These are phyloP conservation scores for Fusarium sp. DNA, from an alignment of 2,329 filamentous ascomycete species.

Conservation along the genomic window DNA sequence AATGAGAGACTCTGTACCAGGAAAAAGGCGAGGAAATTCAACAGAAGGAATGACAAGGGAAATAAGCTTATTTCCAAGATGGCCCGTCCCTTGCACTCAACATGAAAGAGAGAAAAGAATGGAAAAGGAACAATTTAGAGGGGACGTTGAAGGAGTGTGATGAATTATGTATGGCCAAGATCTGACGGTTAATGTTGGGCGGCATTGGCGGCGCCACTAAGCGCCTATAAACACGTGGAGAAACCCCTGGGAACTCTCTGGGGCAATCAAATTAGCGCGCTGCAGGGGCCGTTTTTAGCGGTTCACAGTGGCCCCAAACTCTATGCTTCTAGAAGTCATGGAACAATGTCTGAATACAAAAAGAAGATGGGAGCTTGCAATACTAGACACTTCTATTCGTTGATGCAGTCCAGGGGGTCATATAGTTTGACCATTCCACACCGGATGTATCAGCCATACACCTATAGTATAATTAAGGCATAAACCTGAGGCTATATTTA, in stretches of 20 bases:
- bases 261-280: background rate
- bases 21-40: background rate
- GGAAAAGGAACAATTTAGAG: background rate
- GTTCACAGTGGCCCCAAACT: background rate
- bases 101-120: background rate
- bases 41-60: background rate
- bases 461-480: too few species aligned
- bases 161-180: conserved; percentile 1
- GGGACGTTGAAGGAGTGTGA: conserved; percentile 1
- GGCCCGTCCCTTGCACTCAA: background rate
- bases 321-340: too few species aligned
- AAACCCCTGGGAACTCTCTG: background rate
- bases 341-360: too few species aligned
- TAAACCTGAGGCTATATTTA: too few species aligned
- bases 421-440: too few species aligned
- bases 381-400: too few species aligned
- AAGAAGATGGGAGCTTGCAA: too few species aligned
- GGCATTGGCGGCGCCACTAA: conserved; percentile 7
- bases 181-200: background rate
- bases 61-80: conserved; percentile 14
- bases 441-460: too few species aligned
- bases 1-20: too few species aligned
- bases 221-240: background rate
- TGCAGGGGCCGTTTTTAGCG: background rate
- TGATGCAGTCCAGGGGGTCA: too few species aligned